Evolutionary conservation across 352 stramenopile species (phyloP).

Genomic region (Phytophthora sp.): DNA sequence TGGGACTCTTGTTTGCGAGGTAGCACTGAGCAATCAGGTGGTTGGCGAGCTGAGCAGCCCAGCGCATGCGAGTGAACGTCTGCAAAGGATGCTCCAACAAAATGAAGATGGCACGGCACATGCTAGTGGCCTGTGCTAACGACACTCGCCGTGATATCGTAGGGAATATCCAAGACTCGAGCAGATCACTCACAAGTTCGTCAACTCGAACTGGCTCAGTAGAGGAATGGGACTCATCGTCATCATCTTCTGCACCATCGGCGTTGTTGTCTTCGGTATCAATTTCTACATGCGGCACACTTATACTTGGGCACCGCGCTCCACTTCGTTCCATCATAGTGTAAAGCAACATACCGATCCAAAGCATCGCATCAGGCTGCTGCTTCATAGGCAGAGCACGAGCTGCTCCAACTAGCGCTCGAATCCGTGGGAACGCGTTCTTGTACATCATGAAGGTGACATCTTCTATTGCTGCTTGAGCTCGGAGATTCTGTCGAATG

Average conservation of each 20-base stretch:
- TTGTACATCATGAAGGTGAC: conserved; percentile 71
- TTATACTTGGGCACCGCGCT: conserved; percentile 64
- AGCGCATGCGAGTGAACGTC: conserved; percentile 53
- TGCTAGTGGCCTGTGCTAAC: conserved; percentile 48
- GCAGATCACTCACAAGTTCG: conserved; percentile 49
- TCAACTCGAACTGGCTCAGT: conserved; percentile 67
- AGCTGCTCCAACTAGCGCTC: conserved; percentile 45
- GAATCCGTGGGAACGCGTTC: conserved; percentile 64
- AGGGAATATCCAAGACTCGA: conserved; percentile 65
- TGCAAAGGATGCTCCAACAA: conserved; percentile 74
- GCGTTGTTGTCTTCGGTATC: conserved; percentile 41
- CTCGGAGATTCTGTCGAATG: conserved; percentile 27
- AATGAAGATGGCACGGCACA: conserved; percentile 72
- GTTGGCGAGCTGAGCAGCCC: conserved; percentile 47
- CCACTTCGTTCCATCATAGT: conserved; percentile 87
- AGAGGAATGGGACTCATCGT: conserved; percentile 43
- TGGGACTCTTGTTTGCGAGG: conserved; percentile 46
- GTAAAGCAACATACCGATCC: conserved; percentile 77
- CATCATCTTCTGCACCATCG: conserved; percentile 44
- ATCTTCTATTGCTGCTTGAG: conserved; percentile 67
- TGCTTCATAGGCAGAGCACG: conserved; percentile 60
- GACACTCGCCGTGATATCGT: conserved; percentile 55
- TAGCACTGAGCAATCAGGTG: conserved; percentile 71
- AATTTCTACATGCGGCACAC: conserved; percentile 73
- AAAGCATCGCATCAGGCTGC: conserved; percentile 65